Base-by-base conservation (phyloP, 139 green algal species). In the Deuterostichococcus epilithicus region DNA sequence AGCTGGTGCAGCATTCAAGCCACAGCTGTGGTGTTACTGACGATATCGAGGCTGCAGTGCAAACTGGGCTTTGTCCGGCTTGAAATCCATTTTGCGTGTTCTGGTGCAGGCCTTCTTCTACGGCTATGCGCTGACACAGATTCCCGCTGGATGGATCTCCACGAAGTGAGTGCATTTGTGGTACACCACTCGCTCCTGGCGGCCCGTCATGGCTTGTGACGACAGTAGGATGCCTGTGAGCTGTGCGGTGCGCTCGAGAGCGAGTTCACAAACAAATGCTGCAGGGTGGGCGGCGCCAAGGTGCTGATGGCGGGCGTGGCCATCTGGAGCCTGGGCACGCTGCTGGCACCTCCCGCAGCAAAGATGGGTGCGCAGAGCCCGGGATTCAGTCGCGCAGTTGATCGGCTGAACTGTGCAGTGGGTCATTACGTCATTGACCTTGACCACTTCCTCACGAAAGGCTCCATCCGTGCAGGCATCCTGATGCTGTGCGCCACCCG, bases 41-140 rank as follows among this genome's bases (percentile, higher is more conserved):
- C n/a, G n/a, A n/a, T 52, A 13, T 8, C 13, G 42, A 52, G 13
- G 10, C 42, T 8, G 10, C 42, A 13, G 13, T 52, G 42, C 42
- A 52, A 8, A 52, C 8, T 8, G 8, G 13, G 8, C 10, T 52
- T 52, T 52, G 42, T 8, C 10, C 42, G 8, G 8, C 42, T 52
- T 8, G 8, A 52, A 52, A 52, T 52, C 42, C 42, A 52, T 52
- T 52, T 8, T 23, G 42, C 42, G 42, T 52, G 42, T 23, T 52
- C 8, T 13, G 52, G 18, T 63, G 52, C 52, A 63, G 52, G 52
- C 52, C 3, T 63, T 63, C 52, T 63, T 63, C 52, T 63, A 63
- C 52, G 95, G 95, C 23, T 99, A 99, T 80, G 91, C 93, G 0
- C 75, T 94, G 59, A 97, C 92, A 5, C 94, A 98, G 81, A 88